Conservation (phyloP, 192 early-diverging fungal species). For the Obelidium mucronatum region DNA sequence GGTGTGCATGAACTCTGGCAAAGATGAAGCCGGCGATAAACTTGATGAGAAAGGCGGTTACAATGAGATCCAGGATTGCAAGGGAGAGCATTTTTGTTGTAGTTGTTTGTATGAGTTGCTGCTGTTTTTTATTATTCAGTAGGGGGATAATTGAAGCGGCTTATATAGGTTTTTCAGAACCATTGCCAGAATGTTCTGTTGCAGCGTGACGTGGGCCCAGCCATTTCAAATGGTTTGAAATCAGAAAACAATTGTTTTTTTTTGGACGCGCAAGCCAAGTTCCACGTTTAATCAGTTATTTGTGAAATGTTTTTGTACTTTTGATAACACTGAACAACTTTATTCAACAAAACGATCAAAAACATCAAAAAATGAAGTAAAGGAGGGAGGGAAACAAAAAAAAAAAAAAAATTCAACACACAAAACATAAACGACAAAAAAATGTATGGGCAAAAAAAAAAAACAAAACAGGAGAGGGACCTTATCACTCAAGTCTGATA, state of each 20-base stretch:
- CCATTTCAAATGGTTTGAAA: no score
- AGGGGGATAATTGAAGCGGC: background rate
- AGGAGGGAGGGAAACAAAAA: no score
- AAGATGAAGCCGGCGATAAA: conserved; percentile 10
- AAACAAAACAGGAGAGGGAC: background rate
- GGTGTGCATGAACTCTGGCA: background rate
- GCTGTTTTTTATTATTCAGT: background rate
- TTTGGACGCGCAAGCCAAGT: no score
- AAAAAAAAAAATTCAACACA: background rate
- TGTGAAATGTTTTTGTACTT: no score
- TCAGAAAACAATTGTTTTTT: no score
- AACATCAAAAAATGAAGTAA: no score
- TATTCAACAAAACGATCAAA: no score
- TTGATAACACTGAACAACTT: no score
- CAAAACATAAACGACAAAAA: background rate
- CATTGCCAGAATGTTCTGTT: background rate
- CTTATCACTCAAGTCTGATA: conserved; percentile 9
- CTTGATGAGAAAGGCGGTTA: conserved; percentile 6
- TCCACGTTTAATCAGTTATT: no score
- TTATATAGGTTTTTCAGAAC: background rate
- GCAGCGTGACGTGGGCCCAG: no score
- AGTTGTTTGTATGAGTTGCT: background rate
- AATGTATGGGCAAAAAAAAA: background rate
- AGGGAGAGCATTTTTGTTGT: conserved; percentile 19
- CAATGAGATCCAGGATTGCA: conserved; percentile 13